Evolutionary conservation across 2,329 filamentous ascomycete species (phyloP), one percentile per base, ranked within the genome.

Genomic region (Aspergillus sp.): DNA sequence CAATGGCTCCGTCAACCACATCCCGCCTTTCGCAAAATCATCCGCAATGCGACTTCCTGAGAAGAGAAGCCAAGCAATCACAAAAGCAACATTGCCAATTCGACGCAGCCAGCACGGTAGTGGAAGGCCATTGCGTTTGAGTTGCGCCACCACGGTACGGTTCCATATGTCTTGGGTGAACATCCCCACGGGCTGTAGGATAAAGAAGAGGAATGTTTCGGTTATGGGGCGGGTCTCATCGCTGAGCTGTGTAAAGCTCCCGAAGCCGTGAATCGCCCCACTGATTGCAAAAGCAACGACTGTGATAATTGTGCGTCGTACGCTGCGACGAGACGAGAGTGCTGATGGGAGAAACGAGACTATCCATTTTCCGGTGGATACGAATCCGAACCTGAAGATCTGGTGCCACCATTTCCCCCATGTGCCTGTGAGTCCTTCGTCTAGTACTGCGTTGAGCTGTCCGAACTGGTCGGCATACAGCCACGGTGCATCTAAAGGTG

Each of bases 331-430:
- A 21, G 62, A 60, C 6, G 64, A 54, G 31, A 68, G 52, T 8
- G 39, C 54, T 23, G 2, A 71, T 67, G 53, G 65, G 12, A 57
- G 59, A n/a, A 31, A 72, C 65, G 52, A 73, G 65, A 64, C 69
- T 62, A 60, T 62, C 64, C 58, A 85, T 49, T 64, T 79, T 70
- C 17, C 80, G 23, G 64, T 72, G 23, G 62, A 68, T 74, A 41
- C 60, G 53, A 60, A 71, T 63, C 84, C 86, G 55, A 86, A 82
- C 1, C 92, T 88, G 76, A 96, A 96, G 3, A 88, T 87, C 74
- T 97, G 93, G 73, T 98, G 93, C 93, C 93, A 97, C 82, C 87
- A 93, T 21, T 80, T 81, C 45, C 90, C 87, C 93, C 93, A 98
- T 75, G 88, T 89, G 1, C 92, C 93, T 1, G 84, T 82, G 2